Evolutionary conservation across 352 stramenopile species (phyloP).

Genomic region (Plasmopara halstedii): DNA sequence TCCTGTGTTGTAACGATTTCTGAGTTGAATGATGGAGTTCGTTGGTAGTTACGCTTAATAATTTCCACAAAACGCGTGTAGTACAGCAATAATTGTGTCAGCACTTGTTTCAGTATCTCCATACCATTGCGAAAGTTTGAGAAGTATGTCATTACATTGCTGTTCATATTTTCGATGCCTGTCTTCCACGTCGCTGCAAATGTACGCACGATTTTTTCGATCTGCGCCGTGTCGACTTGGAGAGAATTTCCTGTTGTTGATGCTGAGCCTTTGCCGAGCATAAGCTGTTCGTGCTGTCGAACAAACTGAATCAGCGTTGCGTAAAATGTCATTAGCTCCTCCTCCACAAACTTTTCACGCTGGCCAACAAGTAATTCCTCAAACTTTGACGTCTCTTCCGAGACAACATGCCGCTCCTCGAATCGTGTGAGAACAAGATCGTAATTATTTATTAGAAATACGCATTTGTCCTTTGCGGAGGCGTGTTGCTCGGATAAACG

Average conservation of each 20-base stretch:
- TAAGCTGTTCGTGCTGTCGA: conserved; percentile 88
- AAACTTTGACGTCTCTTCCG: conserved; percentile 93
- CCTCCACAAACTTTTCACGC: conserved; percentile 96
- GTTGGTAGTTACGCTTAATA: conserved; percentile 88
- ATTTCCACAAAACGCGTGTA: conserved; percentile 98
- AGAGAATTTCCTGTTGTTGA: conserved; percentile 8
- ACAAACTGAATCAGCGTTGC: conserved; percentile 97
- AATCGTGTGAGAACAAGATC: conserved; percentile 94
- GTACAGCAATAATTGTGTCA: conserved; percentile 97
- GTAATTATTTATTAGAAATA: conserved; percentile 99
- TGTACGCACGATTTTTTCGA: conserved; percentile 92
- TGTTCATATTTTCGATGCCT: conserved; percentile 96
- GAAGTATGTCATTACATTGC: conserved; percentile 96
- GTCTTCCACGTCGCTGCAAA: conserved; percentile 95
- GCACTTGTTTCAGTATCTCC: conserved; percentile 98
- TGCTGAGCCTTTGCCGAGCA: conserved; percentile 25
- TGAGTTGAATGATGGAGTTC: conserved; percentile 80
- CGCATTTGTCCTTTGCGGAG: conserved; percentile 89
- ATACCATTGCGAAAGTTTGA: conserved; percentile 98
- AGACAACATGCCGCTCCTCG: conserved; percentile 89
- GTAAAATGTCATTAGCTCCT: conserved; percentile 91
- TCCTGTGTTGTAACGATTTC: conserved; percentile 94
- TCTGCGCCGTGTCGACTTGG: conserved; percentile 82
- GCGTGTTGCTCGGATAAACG: conserved; percentile 90
- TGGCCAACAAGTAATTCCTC: conserved; percentile 90